Base-by-base conservation (phyloP, 371 early-diverging fungal species). In the Aphelidium insulamus region DNA sequence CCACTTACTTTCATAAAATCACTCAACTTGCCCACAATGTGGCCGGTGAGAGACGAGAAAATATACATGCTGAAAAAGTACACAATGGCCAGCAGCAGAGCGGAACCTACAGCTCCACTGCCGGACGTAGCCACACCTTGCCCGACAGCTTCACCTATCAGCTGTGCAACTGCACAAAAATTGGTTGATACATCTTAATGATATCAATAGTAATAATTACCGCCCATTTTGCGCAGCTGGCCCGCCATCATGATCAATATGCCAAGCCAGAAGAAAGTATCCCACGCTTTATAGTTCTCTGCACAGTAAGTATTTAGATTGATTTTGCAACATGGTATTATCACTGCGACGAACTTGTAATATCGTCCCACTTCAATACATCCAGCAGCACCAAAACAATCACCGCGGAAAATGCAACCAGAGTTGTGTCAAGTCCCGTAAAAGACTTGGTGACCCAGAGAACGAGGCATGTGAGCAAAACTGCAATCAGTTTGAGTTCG, bases 201-300 rank as follows among this genome's bases (percentile, higher is more conserved):
- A n/a, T n/a, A n/a, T n/a, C n/a, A n/a, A n/a, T n/a, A n/a, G n/a
- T n/a, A n/a, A n/a, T n/a, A n/a, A n/a, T n/a, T n/a, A n/a, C n/a
- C 56, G 5, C 76, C 75, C 4, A 72, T 54, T 14, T 55, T 60
- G 11, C 68, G 54, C 2, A 80, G 49, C 40, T 77, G 77, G 34
- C 68, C 64, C 26, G 76, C 77, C 33, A 81, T 65, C 0, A 74
- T 57, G 15, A 81, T 59, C 50, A 81, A 74, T 7, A 72, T 72
- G 12, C 69, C 69, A 2, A 81, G 50, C 79, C 81, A 81, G 39
- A 73, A 77, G 25, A 73, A 59, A 3, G 74, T 65, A 40, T 81
- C 81, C 81, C 81, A 80, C 61, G 58, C 33, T 21, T 10, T 31
- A 22, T 22, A 31, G n/a, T 25, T n/a, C 30, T 31, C 25, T 6